Conservation (phyloP, 1,139 yeast genomes). For the Waltiozyma solani region DNA sequence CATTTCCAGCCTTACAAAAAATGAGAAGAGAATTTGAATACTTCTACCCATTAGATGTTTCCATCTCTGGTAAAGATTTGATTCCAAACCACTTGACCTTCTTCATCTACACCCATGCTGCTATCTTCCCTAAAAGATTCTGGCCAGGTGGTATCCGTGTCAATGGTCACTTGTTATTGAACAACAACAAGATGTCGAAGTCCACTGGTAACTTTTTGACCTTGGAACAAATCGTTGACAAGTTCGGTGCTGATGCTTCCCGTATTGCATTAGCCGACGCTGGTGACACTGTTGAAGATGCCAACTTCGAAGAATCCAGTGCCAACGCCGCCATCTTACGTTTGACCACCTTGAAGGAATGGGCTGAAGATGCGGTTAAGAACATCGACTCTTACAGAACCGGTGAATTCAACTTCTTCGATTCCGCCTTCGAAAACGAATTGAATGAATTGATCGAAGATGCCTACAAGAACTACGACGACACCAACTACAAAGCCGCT, state of each 20-base stretch:
- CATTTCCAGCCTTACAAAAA: slow-evolving; percentile 52
- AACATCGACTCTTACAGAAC: slow-evolving; percentile 50
- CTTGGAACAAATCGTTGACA: slow-evolving; percentile 68
- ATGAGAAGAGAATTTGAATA: slow-evolving; percentile 92
- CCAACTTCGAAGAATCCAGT: slow-evolving; percentile 92
- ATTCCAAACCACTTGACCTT: slow-evolving; percentile 96
- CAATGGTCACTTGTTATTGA: slow-evolving; percentile 91
- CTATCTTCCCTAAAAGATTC: slow-evolving; percentile 77
- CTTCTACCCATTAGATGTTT: slow-evolving; percentile 87
- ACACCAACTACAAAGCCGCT: slow-evolving; percentile 79
- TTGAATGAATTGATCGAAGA: slow-evolving; percentile 74
- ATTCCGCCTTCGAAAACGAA: slow-evolving; percentile 86
- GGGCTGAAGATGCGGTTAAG: slow-evolving; percentile 74
- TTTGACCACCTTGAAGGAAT: slow-evolving; percentile 83
- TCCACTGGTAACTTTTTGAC: slow-evolving; percentile 97
- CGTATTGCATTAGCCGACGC: slow-evolving; percentile 98
- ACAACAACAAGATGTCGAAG: slow-evolving; percentile 96
- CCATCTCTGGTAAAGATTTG: slow-evolving; percentile 94
- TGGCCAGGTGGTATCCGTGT: slow-evolving; percentile 96
- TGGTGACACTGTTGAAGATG: slow-evolving; percentile 96
- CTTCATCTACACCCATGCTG: slow-evolving; percentile 88
- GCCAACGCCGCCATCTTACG: slow-evolving; percentile 98
- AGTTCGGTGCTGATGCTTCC: slow-evolving; percentile 96
- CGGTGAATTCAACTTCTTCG: slow-evolving; percentile 69
- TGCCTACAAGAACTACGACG: slow-evolving; percentile 58